Evolutionary conservation across 352 stramenopile genomes (phyloP), one percentile per base, ranked within the genome.

Genomic region (Pythium periplocum): DNA sequence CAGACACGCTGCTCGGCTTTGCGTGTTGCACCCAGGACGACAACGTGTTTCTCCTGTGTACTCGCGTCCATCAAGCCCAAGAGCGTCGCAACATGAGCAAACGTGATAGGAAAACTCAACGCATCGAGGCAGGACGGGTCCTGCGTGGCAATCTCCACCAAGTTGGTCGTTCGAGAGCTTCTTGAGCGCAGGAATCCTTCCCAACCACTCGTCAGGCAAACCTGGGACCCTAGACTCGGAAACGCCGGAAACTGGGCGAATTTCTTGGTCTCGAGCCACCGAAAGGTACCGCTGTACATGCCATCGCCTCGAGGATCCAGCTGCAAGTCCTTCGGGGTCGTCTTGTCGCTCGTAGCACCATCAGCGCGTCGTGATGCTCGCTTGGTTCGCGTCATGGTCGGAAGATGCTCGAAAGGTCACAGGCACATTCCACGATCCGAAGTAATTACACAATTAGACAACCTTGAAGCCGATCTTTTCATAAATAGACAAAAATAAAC

Each of bases 201-300:
- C 81, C 81, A 91, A 0, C 76, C 78, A 12, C 42, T 59, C 0
- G 48, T 47, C 11, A 79, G 58, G 26, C 62, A 55, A 30, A 74
- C 51, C 38, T 42, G 38, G 12, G 7, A 12, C 38, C 38, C 38
- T 26, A 26, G 17, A 26, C 17, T 26, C 26, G 64, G 49, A 30
- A 58, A 64, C 0, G 34, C 30, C 9, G 78, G 76, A 6, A 88
- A 59, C 8, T 40, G 30, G 2, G 75, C 69, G 36, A 88, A 89
- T 7, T 40, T 17, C 53, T 89, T 88, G 52, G 66, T 66, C 45
- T 89, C 78, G 47, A 78, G 73, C 78, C 81, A 91, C 43, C 81
- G 76, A 56, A 91, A 91, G 12, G 78, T 86, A 45, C 81, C 81
- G 57, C 74, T 87, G 71, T 89, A 91, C 74, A 91, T 77, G 10